Percentiles rank a stretch among this genome's conserved stretches.
These are phyloP conservation scores for Macadamia integrifolia DNA, from an alignment of 164 flowering plant species.

Conservation along the genomic window DNA sequence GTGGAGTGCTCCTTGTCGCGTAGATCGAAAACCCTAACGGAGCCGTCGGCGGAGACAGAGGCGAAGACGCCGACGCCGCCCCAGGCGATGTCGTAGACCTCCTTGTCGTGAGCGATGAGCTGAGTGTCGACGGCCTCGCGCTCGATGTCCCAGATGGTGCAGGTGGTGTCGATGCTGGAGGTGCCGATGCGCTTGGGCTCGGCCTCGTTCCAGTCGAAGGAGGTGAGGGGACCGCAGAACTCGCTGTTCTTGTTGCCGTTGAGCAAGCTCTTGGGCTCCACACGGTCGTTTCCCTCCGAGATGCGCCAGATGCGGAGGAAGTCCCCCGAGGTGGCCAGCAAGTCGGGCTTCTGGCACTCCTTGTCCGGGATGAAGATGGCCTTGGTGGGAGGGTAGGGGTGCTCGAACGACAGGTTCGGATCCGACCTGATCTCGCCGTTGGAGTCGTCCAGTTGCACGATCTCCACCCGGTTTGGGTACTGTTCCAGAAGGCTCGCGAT, in stretches of 20 bases:
- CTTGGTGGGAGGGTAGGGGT: slow-evolving; percentile 90
- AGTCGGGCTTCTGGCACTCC: slow-evolving; percentile 71
- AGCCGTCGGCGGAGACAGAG: slow-evolving; percentile 89
- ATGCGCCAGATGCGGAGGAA: slow-evolving; percentile 67
- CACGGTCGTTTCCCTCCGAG: slow-evolving; percentile 43
- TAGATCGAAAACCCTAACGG: slow-evolving; percentile 80
- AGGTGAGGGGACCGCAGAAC: slow-evolving; percentile 70
- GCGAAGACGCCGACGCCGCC: slow-evolving; percentile 91
- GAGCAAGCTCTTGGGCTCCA: slow-evolving; percentile 45
- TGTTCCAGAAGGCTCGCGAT: slow-evolving; percentile 79
- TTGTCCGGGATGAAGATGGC: slow-evolving; percentile 78
- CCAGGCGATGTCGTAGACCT: slow-evolving; percentile 94
- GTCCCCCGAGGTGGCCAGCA: slow-evolving; percentile 81
- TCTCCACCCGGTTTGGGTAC: slow-evolving; percentile 65
- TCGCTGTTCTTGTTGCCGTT: slow-evolving; percentile 65
- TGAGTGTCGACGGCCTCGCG: slow-evolving; percentile 72
- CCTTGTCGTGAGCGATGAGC: slow-evolving; percentile 85
- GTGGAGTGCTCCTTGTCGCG: slow-evolving; percentile 92
- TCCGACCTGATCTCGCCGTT: slow-evolving; percentile 70
- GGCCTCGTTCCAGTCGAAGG: slow-evolving; percentile 91
- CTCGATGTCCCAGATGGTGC: slow-evolving; percentile 91
- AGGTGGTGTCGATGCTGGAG: slow-evolving; percentile 86
- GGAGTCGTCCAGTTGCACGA: slow-evolving; percentile 79
- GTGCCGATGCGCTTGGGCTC: slow-evolving; percentile 80
- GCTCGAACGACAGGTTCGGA: slow-evolving; percentile 69